Evolutionary conservation across 257 asterid genomes (phyloP), one percentile per base, ranked within the genome.

Genomic region (Scutellaria galericulata): DNA sequence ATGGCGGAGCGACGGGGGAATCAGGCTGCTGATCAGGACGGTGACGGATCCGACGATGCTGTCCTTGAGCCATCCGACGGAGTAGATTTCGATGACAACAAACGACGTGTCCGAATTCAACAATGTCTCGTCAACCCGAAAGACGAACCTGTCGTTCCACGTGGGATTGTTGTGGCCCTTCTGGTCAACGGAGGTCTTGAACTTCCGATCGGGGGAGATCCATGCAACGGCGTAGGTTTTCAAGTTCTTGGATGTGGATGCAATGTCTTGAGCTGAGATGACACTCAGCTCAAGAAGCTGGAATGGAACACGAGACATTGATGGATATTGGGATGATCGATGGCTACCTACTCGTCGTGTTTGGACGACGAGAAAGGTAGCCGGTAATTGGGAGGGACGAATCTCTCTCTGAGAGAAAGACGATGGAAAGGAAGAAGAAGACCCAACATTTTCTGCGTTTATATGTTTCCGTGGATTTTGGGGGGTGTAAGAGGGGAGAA

Each of bases 241-340:
- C 47, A 77, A 75, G 27, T 73, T 69, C 51, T 73, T 86, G 4
- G 83, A 60, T 2, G 67, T 59, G 1, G 81, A 83, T 2, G 86
- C 74, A 10, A 90, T 80, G 37, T 88, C 91, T 66, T 86, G 97
- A 39, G 96, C 96, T 3, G 96, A 88, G 70, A 90, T 82, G 13
- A 90, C 48, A 37, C 27, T 86, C 74, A 90, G 84, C 87, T 90
- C 90, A 42, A 90, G 79, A 77, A 90, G 82, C 72, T 81, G 86
- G 77, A 68, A 81, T 0, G 85, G 82, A 44, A 79, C 87, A 52
- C 70, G 71, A 24, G 78, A 77, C 87, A 83, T 83, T 0, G 46
- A 50, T 3, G 9, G 4, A 6, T 50, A 24, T 13, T 46, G 61
- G 11, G n/a, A 53, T 44, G 7, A 39, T 40, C 13, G 56, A 20